A percentile compares a stretch with the other conserved stretches of the same genome.
Evolutionary conservation across 768 basidiomycete genomes (phyloP).

Genomic region (Rhodocollybia butyracea): DNA sequence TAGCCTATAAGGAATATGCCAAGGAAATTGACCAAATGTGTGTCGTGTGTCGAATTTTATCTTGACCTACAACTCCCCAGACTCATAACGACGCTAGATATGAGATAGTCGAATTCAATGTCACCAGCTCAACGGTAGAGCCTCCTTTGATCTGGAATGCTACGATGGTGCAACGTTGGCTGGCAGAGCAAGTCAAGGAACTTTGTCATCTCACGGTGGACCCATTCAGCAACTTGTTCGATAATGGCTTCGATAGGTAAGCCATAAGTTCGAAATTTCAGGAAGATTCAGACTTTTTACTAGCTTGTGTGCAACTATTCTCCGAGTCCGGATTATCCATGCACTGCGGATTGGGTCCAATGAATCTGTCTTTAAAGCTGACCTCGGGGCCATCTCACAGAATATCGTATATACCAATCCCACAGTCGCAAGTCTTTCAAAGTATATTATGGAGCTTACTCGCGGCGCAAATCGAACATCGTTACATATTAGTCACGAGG

Average conservation of each 20-base stretch:
- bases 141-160: neutral
- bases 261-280: slow-evolving; percentile 6
- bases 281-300: slow-evolving; percentile 12
- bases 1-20: slow-evolving; percentile 35
- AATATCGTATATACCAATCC: slow-evolving; percentile 25
- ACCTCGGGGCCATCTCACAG: slow-evolving; percentile 12
- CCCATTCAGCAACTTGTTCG: neutral
- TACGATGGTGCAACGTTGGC: neutral
- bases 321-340: slow-evolving; percentile 34
- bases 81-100: neutral
- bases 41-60: slow-evolving; percentile 9
- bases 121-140: neutral
- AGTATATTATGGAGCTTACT: slow-evolving; percentile 14
- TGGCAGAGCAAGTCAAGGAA: neutral
- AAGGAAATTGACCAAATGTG: slow-evolving; percentile 46
- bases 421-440: slow-evolving; percentile 19
- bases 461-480: neutral
- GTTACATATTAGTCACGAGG: slow-evolving; percentile 9
- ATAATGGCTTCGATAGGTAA: slow-evolving; percentile 10
- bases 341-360: slow-evolving; percentile 20
- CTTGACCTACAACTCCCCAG: neutral
- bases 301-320: slow-evolving; percentile 19
- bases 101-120: neutral
- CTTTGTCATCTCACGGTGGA: neutral
- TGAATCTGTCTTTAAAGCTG: slow-evolving; percentile 13